Evolutionary conservation across 2,329 filamentous ascomycete species (phyloP).

Genomic region (Cercospora citrullina): DNA sequence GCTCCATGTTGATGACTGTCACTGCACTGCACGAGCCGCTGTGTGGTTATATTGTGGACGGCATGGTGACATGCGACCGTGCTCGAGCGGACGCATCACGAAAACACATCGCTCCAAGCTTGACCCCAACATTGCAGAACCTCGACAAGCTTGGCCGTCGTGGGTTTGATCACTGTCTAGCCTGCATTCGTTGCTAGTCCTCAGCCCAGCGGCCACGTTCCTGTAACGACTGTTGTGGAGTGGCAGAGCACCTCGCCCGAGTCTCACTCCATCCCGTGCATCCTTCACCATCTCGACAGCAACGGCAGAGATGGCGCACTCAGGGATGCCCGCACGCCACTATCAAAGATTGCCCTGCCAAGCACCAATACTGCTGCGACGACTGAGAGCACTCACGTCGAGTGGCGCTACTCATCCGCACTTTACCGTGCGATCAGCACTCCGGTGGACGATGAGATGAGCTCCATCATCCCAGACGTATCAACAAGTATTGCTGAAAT

Average conservation of each 20-base stretch:
- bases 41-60: background rate
- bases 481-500: background rate
- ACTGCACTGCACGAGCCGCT: background rate
- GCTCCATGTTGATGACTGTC: background rate
- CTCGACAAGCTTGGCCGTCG: background rate
- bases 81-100: background rate
- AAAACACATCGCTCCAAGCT: background rate
- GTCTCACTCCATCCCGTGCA: background rate
- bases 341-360: background rate
- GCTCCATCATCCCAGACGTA: conserved; percentile 1
- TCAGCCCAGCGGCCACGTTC: background rate
- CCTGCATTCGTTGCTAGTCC: background rate
- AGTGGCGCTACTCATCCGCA: background rate
- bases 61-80: background rate
- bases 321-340: background rate
- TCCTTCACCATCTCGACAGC: background rate
- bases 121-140: background rate
- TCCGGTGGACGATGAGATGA: background rate
- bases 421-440: background rate
- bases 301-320: background rate
- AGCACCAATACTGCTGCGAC: background rate
- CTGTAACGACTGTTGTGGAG: background rate
- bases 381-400: background rate
- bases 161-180: background rate
- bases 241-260: background rate